Evolutionary conservation across 1,284 basidiomycete species (phyloP), one percentile per base, ranked within the genome.

Genomic region (Ganoderma lucidum): DNA sequence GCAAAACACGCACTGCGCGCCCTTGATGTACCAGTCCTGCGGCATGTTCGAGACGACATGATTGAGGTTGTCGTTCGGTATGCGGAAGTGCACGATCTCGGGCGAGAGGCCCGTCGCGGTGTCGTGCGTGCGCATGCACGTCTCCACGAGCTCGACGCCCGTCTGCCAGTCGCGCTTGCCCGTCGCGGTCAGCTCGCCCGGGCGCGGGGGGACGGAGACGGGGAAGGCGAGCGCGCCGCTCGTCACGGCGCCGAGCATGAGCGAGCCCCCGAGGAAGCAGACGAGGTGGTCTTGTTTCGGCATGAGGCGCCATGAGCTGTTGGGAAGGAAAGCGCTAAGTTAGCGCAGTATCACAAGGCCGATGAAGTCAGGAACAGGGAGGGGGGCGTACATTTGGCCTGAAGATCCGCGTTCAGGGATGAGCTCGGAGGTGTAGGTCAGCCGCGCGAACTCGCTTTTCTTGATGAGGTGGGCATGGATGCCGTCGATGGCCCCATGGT

Each of bases 211-310:
- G 35, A 91, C 77, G 5, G 88, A 89, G 4, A 91, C 86, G 1
- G 78, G 80, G 2, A 83, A 77, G 2, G 78, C 77, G 42, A 85
- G 70, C 0, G 89, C 83, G 12, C 89, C 88, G 0, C 90, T 87
- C 41, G 90, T 91, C 1, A 93, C 93, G 15, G 96, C 93, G 28
- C 97, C 96, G 6, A 98, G 88, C 86, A 98, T 92, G 74, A 98
- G 88, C 2, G 94, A 93, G 6, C 96, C 96, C 44, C 93, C 96
- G 59, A 98, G 83, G 89, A 98, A 99, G 81, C 97, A 98, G 0
- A 96, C 96, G 28, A 99, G 88, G 80, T 98, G 97, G 79, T 99
- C 97, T 83, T 99, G 97, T 80, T 98, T 97, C 17, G 93, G 93
- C 1, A 87, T 83, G 17, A 93, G 82, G 32, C 85, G 84, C 93